Evolutionary conservation across 73 alveolate species (phyloP).

Genomic region (Paramecium primaurelia): DNA sequence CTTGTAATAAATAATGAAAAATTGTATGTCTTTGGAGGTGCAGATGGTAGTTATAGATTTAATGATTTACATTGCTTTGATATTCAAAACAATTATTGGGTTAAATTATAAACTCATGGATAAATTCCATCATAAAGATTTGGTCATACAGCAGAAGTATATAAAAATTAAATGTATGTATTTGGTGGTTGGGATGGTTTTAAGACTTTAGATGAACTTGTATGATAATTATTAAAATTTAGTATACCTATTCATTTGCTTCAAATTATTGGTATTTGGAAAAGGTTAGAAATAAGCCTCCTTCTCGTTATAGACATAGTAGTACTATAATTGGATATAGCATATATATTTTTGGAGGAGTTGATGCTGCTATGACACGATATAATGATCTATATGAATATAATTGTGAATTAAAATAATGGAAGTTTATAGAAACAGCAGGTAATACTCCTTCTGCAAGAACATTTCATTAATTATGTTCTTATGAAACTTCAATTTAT

Average conservation of each 20-base stretch:
- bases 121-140: constrained; percentile 9
- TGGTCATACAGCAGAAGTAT: constrained; percentile 51
- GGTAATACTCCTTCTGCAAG: constrained; percentile 46
- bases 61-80: constrained; percentile 40
- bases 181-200: constrained; percentile 49
- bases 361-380: constrained; percentile 41
- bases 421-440: constrained; percentile 43
- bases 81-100: not conserved
- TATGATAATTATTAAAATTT: not conserved
- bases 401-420: constrained; percentile 22
- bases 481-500: constrained; percentile 16
- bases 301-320: constrained; percentile 42
- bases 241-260: constrained; percentile 48
- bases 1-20: constrained; percentile 8
- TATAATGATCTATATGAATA: constrained; percentile 27
- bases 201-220: constrained; percentile 39
- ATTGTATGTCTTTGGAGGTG: constrained; percentile 28
- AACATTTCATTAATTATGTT: constrained; percentile 31
- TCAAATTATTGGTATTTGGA: constrained; percentile 42
- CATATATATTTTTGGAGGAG: constrained; percentile 40
- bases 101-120: constrained; percentile 25
- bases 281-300: constrained; percentile 2
- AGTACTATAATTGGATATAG: constrained; percentile 26
- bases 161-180: constrained; percentile 32
- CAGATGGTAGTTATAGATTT: constrained; percentile 33